Evolutionary conservation across 2,329 filamentous ascomycete genomes (phyloP).

Genomic region (Claviceps sp.): DNA sequence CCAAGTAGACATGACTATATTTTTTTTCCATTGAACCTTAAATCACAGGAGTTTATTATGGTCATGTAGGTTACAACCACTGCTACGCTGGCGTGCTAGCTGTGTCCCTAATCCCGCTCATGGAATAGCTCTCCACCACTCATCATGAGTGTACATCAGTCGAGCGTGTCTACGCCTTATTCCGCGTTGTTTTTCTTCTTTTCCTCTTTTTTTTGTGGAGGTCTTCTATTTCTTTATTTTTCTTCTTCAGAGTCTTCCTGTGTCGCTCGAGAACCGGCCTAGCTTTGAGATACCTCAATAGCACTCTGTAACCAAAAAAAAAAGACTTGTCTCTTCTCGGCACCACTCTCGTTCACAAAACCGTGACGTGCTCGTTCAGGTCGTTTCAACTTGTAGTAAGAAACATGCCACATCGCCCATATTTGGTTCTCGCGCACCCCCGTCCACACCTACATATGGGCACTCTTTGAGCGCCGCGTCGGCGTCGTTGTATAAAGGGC

Average conservation of each 20-base stretch:
- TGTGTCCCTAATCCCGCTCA: too few species aligned
- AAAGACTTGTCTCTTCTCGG: too few species aligned
- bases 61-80: too few species aligned
- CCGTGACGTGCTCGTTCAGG: background rate
- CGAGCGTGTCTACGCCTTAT: too few species aligned
- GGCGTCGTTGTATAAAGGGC: conserved; percentile 2
- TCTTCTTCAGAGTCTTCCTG: background rate
- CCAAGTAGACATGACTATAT: too few species aligned
- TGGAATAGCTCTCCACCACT: background rate
- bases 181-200: background rate
- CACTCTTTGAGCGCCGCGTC: conserved; percentile 3
- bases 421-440: background rate
- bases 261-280: background rate
- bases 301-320: background rate
- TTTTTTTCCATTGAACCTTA: too few species aligned
- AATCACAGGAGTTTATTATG: too few species aligned
- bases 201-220: too few species aligned
- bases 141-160: background rate
- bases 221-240: background rate
- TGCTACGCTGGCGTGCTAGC: too few species aligned
- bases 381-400: background rate
- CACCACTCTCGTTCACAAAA: too few species aligned
- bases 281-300: background rate
- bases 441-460: conserved; percentile 3
- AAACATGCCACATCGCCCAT: background rate